A percentile compares a stretch with the other conserved stretches of the same genome.
Evolutionary conservation across 805 yeast species (phyloP).

Genomic region (Saturnispora galanensis): DNA sequence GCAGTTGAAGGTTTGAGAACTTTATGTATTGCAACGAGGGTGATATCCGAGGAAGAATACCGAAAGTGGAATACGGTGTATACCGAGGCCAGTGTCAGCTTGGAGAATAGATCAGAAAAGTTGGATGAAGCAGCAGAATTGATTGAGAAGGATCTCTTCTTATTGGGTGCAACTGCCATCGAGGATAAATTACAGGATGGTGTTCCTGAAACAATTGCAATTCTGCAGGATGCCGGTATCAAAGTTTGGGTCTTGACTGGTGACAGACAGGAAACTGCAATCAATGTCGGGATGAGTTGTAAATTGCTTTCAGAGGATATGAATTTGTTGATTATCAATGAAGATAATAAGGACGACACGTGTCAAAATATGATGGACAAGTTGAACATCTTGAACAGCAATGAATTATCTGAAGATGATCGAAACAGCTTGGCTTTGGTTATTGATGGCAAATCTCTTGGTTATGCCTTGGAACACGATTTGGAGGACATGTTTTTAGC

Average conservation of each 20-base stretch:
- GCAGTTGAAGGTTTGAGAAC: slow-evolving; percentile 96
- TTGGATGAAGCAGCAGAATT: slow-evolving; percentile 84
- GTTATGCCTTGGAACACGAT: slow-evolving; percentile 73
- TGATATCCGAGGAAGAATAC: slow-evolving; percentile 72
- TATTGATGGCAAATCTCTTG: slow-evolving; percentile 89
- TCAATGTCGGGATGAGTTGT: slow-evolving; percentile 98
- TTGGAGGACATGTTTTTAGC: slow-evolving; percentile 70
- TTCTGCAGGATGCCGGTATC: slow-evolving; percentile 92
- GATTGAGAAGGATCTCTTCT: slow-evolving; percentile 68
- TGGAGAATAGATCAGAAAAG: slow-evolving; percentile 63
- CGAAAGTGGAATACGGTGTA: slow-evolving; percentile 55
- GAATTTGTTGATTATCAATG: slow-evolving; percentile 86
- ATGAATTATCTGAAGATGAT: slow-evolving; percentile 57
- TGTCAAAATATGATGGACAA: slow-evolving; percentile 63
- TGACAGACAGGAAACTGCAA: slow-evolving; percentile 97
- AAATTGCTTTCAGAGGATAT: slow-evolving; percentile 88
- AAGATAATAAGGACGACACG: slow-evolving; percentile 72
- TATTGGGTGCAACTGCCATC: slow-evolving; percentile 96
- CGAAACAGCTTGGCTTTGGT: slow-evolving; percentile 75
- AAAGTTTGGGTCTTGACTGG: slow-evolving; percentile 98
- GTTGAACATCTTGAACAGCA: slow-evolving; percentile 59
- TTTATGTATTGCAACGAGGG: slow-evolving; percentile 81
- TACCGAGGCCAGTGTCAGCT: slow-evolving; percentile 72
- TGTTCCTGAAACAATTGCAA: slow-evolving; percentile 94
- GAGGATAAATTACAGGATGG: slow-evolving; percentile 98